Evolutionary conservation across 148 eudicot genomes (phyloP), one percentile per base, ranked within the genome.

Genomic region (Limonium bicolor): DNA sequence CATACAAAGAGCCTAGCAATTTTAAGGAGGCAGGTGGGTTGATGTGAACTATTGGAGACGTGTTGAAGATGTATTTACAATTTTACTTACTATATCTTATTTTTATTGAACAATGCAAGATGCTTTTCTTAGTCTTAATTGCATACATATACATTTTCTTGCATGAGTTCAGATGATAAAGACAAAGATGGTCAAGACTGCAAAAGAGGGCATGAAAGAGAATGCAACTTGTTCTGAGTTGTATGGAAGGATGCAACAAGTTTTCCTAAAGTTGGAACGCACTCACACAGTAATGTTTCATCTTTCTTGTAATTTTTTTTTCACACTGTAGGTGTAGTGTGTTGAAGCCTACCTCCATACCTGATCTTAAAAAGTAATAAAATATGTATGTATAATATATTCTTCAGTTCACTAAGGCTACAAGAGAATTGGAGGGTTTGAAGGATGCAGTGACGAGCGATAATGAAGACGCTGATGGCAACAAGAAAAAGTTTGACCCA

Each of bases 1-100:
- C 95, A 85, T 50, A 85, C 90, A 0, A 71, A 73, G 64, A 85
- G 86, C 59, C 86, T 85, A 59, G 85, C 95, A 5, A 76, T 74
- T 45, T 75, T 85, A 19, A 77, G 61, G 61, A 77, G 67, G 57
- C 95, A 74, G 80, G 94, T 78, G 45, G 25, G 73, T 58, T 9
- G 30, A 21, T 19, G 1, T 22, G 33, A 15, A 17, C 22, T 42
- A 19, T 9, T 23, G 43, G 7, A n/a, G n/a, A n/a, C n/a, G n/a
- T n/a, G n/a, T n/a, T n/a, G n/a, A n/a, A n/a, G n/a, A n/a, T n/a
- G n/a, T n/a, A n/a, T n/a, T n/a, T n/a, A n/a, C n/a, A n/a, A n/a
- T n/a, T n/a, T n/a, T n/a, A n/a, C n/a, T n/a, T n/a, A n/a, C n/a
- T n/a, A n/a, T n/a, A n/a, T n/a, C n/a, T n/a, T n/a, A n/a, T n/a